Evolutionary conservation across 306 rosid species (phyloP), one percentile per base, ranked within the genome.

Genomic region (Lathyrus aphaca): DNA sequence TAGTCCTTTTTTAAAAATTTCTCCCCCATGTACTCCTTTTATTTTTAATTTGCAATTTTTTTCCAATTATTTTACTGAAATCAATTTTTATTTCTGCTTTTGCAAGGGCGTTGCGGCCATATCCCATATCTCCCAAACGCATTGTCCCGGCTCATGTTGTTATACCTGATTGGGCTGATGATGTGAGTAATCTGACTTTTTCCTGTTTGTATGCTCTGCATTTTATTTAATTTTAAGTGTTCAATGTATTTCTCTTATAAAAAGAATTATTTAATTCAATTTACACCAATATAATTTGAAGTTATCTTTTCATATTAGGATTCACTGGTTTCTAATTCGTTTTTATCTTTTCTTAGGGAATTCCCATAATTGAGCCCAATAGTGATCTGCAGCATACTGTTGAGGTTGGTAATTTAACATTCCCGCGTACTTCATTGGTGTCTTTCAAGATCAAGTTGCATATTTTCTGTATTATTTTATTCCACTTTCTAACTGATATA

Each of bases 131-230:
- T 82, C 39, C 54, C 57, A 82, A 60, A 67, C 86, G 83, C 32
- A 7, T 53, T 32, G 83, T 94, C 66, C 98, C 97, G 55, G 76
- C 86, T 68, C 78, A 82, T 72, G 83, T 94, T 78, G 91, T 69
- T 71, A 74, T 40, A 69, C 97, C 99, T 18, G 99, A 94, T 64
- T 91, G 99, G 99, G 97, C 97, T 64, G 77, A 58, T 71, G 92
- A 86, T 79, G 99, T 94, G 78, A 88, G 97, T 82, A 74, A 39
- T 82, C 49, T 29, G 10, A 14, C 15, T 68, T 57, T 32, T 45
- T 45, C 73, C 39, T 71, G 21, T 40, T 69, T 56, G 64, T 16
- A 49, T 27, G 16, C 59, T 51, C 42, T 46, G 66, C n/a, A 58
- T 39, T 25, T 32, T 25, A n/a, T 66, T 64, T 42, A 12, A 57